A percentile compares a stretch with the other conserved stretches of the same genome.
Conservation (phyloP, 2,329 filamentous ascomycete genomes). For the Paecilomyces sp. region DNA sequence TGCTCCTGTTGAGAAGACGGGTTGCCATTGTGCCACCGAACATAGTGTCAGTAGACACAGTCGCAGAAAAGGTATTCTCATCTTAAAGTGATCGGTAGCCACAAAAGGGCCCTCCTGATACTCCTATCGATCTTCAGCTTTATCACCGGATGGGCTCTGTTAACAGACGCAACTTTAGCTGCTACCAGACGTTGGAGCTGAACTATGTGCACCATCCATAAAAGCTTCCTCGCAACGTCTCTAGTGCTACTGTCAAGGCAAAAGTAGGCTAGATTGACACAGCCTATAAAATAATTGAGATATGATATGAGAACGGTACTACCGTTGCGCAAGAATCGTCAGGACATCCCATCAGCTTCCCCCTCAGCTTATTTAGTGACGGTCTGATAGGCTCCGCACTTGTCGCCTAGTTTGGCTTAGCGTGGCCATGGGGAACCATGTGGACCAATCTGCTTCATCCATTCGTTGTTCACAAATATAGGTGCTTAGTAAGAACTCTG, state of each 20-base stretch:
- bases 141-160: background rate
- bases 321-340: background rate
- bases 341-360: background rate
- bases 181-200: background rate
- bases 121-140: background rate
- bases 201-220: background rate
- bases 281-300: background rate
- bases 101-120: background rate
- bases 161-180: background rate
- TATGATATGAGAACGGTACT: background rate
- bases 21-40: background rate
- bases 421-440: background rate
- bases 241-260: background rate
- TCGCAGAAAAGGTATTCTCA: background rate
- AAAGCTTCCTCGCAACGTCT: background rate
- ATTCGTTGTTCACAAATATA: background rate
- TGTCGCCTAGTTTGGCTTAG: background rate
- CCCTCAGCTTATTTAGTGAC: background rate
- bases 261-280: background rate
- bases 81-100: background rate
- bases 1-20: constrained; percentile 3
- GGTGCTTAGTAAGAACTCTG: background rate
- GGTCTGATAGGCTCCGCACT: background rate
- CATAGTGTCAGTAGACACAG: background rate
- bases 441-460: background rate